Conservation (phyloP, 1,284 basidiomycete genomes). For the Pseudomicrostroma phylloplanum region DNA sequence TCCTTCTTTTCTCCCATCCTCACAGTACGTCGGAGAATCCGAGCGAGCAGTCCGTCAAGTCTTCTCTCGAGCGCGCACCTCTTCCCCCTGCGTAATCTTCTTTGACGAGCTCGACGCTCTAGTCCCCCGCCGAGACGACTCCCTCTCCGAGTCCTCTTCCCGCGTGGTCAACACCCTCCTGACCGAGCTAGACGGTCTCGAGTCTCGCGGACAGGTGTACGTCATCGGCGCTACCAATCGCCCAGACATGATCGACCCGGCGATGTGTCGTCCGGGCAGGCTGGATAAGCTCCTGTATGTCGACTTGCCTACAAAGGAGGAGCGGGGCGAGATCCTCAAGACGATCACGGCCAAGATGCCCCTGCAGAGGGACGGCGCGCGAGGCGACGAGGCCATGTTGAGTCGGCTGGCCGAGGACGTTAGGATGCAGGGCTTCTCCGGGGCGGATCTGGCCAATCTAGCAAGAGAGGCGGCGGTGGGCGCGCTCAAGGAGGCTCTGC, state of each 20-base stretch:
- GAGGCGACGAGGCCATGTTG: slow-evolving; percentile 48
- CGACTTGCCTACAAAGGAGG: slow-evolving; percentile 70
- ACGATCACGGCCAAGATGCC: slow-evolving; percentile 67
- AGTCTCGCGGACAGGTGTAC: slow-evolving; percentile 77
- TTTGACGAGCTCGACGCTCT: slow-evolving; percentile 96
- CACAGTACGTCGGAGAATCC: slow-evolving; percentile 86
- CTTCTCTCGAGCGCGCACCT: slow-evolving; percentile 78
- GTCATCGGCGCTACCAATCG: slow-evolving; percentile 95
- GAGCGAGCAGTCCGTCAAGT: slow-evolving; percentile 91
- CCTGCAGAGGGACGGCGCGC: slow-evolving; percentile 54
- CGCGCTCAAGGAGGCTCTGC: slow-evolving; percentile 52
- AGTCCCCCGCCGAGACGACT: slow-evolving; percentile 86
- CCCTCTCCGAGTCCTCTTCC: slow-evolving; percentile 82
- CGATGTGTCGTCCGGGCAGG: slow-evolving; percentile 92
- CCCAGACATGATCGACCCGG: slow-evolving; percentile 98
- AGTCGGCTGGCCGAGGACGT: slow-evolving; percentile 51
- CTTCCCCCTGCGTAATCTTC: slow-evolving; percentile 82
- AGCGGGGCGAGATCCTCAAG: slow-evolving; percentile 70
- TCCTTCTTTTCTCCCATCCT: slow-evolving; percentile 47
- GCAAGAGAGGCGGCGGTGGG: slow-evolving; percentile 69
- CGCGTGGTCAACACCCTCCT: slow-evolving; percentile 96
- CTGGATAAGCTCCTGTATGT: slow-evolving; percentile 95
- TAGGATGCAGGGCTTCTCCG: slow-evolving; percentile 42
- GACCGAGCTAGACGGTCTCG: slow-evolving; percentile 91
- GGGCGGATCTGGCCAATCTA: slow-evolving; percentile 47